Percentiles rank a stretch among this genome's conserved stretches.
Evolutionary conservation across 768 basidiomycete genomes (phyloP).

Genomic region (Collybia sp.): DNA sequence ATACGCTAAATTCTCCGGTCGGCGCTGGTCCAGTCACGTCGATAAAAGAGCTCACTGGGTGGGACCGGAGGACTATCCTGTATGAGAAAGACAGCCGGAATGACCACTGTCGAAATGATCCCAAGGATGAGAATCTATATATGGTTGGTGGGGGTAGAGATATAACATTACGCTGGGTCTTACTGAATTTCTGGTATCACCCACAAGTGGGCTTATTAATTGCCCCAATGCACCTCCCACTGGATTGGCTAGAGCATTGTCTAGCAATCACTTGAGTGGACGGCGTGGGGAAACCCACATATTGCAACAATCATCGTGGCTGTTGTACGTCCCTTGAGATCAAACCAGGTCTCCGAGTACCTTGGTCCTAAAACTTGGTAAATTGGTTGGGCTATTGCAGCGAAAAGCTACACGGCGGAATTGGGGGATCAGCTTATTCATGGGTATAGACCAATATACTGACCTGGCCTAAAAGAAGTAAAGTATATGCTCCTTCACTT

Average conservation of each 20-base stretch:
- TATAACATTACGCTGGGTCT: slow-evolving; percentile 12
- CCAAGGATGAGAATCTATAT: slow-evolving; percentile 64
- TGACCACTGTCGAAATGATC: slow-evolving; percentile 60
- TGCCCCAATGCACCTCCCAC: slow-evolving; percentile 72
- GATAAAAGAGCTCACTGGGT: slow-evolving; percentile 50
- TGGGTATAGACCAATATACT: slow-evolving; percentile 1
- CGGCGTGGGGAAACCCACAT: slow-evolving; percentile 22
- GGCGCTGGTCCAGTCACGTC: neutral
- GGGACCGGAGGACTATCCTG: slow-evolving; percentile 63
- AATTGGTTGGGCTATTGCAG: slow-evolving; percentile 61
- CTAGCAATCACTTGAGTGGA: neutral
- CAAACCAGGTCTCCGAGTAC: slow-evolving; percentile 85
- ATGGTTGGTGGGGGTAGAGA: neutral
- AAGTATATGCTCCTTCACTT: slow-evolving; percentile 47
- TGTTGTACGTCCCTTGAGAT: slow-evolving; percentile 69
- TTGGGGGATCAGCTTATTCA: neutral
- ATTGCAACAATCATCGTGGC: slow-evolving; percentile 62
- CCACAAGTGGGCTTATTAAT: slow-evolving; percentile 61
- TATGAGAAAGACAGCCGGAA: slow-evolving; percentile 59
- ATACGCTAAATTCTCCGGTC: slow-evolving; percentile 41
- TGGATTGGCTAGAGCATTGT: slow-evolving; percentile 53
- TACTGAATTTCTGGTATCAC: slow-evolving; percentile 54
- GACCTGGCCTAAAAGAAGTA: slow-evolving; percentile 73
- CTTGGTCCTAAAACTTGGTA: slow-evolving; percentile 78
- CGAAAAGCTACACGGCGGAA: slow-evolving; percentile 49